Percentiles rank a stretch among this genome's conserved stretches.
Conservation (phyloP, 2,329 filamentous ascomycete species). For the Hypoxylon rubiginosum region DNA sequence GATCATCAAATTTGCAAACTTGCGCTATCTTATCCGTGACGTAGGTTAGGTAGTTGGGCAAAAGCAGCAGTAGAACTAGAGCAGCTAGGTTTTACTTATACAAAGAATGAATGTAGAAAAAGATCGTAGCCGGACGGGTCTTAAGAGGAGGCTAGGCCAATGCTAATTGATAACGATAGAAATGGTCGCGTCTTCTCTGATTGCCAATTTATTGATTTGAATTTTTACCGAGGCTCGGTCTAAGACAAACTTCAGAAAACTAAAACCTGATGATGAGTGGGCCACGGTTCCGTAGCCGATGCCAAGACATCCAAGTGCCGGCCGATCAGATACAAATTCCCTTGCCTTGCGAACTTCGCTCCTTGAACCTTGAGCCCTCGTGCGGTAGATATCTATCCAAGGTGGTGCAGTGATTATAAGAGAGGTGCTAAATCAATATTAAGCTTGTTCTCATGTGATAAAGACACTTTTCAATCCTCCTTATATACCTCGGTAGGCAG, state of each 20-base stretch:
- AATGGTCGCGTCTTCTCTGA: slow-evolving; percentile 15
- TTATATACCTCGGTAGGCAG: background rate
- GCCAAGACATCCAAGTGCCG: slow-evolving; percentile 32
- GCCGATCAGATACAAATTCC: slow-evolving; percentile 12
- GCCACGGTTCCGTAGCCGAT: slow-evolving; percentile 24
- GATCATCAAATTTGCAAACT: too few relatives aligned
- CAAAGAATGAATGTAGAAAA: too few relatives aligned
- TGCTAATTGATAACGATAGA: background rate
- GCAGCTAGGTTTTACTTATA: too few relatives aligned
- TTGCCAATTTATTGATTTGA: slow-evolving; percentile 13
- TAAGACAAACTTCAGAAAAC: slow-evolving; percentile 1
- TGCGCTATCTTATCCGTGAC: too few relatives aligned
- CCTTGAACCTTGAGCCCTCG: background rate
- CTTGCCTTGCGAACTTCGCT: slow-evolving; percentile 2
- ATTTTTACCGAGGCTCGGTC: slow-evolving; percentile 49
- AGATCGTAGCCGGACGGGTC: too few relatives aligned
- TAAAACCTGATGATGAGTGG: slow-evolving; percentile 3
- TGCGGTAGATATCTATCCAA: background rate
- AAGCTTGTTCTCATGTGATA: too few relatives aligned
- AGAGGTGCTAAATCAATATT: background rate
- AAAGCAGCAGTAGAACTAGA: too few relatives aligned
- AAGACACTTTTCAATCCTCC: too few relatives aligned
- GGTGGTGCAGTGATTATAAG: background rate
- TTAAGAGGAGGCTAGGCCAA: too few relatives aligned
- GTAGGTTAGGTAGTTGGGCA: too few relatives aligned